Evolutionary conservation across 2,329 filamentous ascomycete species (phyloP).

Genomic region (Fusarium sarcochroum): DNA sequence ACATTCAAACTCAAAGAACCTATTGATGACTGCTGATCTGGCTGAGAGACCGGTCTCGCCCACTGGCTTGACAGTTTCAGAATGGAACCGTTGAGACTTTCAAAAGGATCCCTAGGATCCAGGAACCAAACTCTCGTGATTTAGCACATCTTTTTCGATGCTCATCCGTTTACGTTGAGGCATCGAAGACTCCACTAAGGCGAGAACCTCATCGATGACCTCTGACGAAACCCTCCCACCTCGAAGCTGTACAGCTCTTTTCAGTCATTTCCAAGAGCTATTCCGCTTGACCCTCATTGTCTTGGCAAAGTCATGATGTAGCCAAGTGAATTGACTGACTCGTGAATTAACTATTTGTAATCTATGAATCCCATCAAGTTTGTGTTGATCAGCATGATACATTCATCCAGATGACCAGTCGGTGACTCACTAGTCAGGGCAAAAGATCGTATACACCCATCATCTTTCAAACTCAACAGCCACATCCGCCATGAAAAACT

Average conservation of each 20-base stretch:
- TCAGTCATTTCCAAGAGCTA: background rate
- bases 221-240: too few species aligned
- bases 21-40: background rate
- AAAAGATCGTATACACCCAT: background rate
- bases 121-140: conserved; percentile 33
- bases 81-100: conserved; percentile 22
- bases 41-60: background rate
- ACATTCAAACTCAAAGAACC: background rate
- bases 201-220: too few species aligned
- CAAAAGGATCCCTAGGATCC: conserved; percentile 15
- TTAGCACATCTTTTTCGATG: background rate
- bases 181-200: too few species aligned
- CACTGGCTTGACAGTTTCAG: conserved; percentile 9
- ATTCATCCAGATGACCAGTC: background rate
- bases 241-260: background rate
- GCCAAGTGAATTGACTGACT: background rate
- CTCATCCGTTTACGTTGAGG: background rate
- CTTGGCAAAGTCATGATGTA: background rate
- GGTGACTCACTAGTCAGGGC: background rate
- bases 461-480: conserved; percentile 9
- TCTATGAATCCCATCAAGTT: background rate
- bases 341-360: background rate
- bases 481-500: conserved; percentile 18
- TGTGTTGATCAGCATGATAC: background rate
- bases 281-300: too few species aligned